These are phyloP conservation scores for Linderniella brevidens DNA, from an alignment of 257 asterid species.

Conservation along the genomic window DNA sequence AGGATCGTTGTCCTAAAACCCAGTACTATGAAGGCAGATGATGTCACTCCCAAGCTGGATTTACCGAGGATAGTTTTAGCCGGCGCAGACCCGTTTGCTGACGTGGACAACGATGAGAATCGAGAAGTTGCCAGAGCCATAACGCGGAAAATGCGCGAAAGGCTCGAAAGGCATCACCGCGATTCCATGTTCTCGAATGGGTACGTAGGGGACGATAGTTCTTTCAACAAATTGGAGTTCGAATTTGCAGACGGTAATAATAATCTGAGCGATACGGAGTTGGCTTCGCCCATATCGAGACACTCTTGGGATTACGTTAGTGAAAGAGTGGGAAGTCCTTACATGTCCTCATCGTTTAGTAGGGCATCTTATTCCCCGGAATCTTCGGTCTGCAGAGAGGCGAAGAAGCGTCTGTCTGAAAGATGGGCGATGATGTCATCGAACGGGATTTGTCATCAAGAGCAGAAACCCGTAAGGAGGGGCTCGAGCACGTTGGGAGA, in stretches of 20 bases:
- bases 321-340: slow-evolving; percentile 56
- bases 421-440: slow-evolving; percentile 68
- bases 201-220: slow-evolving; percentile 59
- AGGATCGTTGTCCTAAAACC: slow-evolving; percentile 76
- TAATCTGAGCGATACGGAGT: slow-evolving; percentile 50
- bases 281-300: slow-evolving; percentile 42
- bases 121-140: slow-evolving; percentile 10
- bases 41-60: slow-evolving; percentile 17
- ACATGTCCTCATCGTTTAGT: slow-evolving; percentile 41
- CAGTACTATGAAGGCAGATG: slow-evolving; percentile 25
- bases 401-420: slow-evolving; percentile 81
- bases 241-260: slow-evolving; percentile 34
- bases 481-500: slow-evolving; percentile 66
- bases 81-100: neutral
- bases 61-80: slow-evolving; percentile 6
- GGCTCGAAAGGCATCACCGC: neutral
- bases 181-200: slow-evolving; percentile 43
- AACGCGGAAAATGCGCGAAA: slow-evolving; percentile 11
- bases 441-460: slow-evolving; percentile 33
- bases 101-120: neutral
- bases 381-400: slow-evolving; percentile 66
- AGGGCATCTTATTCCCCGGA: slow-evolving; percentile 67
- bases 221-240: slow-evolving; percentile 48
- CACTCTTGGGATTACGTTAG: slow-evolving; percentile 62
- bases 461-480: slow-evolving; percentile 33